Evolutionary conservation across 345 rosid genomes (phyloP).

Genomic region (Pistacia atlantica): DNA sequence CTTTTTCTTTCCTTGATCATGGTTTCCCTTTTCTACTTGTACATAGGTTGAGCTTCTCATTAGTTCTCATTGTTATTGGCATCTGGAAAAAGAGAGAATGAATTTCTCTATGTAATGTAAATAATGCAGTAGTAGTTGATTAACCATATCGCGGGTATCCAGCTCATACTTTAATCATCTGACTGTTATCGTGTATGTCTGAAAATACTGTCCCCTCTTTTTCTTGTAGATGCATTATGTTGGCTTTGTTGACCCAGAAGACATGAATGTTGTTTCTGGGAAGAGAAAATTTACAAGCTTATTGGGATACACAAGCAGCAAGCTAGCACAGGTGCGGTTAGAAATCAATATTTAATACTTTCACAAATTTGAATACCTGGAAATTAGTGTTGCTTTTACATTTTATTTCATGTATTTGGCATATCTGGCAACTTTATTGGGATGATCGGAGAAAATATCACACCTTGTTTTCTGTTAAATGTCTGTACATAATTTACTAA

Average conservation of each 20-base stretch:
- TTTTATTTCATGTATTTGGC: conserved; percentile 1
- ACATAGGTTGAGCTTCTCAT: not conserved
- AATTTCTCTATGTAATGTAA: not conserved
- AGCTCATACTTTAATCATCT: conserved; percentile 14
- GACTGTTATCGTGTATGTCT: conserved; percentile 13
- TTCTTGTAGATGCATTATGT: conserved; percentile 82
- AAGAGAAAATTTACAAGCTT: conserved; percentile 76
- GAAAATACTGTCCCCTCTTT: conserved; percentile 15
- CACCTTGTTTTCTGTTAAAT: not conserved
- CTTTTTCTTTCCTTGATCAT: not conserved
- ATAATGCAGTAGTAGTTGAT: conserved; percentile 2
- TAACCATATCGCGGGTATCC: not conserved
- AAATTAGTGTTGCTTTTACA: not conserved
- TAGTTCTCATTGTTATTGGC: not conserved
- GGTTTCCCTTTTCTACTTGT: not conserved
- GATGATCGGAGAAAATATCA: not conserved
- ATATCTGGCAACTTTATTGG: not conserved
- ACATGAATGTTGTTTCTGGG: conserved; percentile 80
- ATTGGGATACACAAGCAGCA: conserved; percentile 71
- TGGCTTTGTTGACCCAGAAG: conserved; percentile 87
- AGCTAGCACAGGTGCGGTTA: conserved; percentile 86
- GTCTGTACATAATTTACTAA: not conserved
- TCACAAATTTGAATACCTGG: not conserved
- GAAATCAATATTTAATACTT: conserved; percentile 14
- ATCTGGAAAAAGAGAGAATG: no score